These are phyloP conservation scores for Solanum lycopersicoides DNA, from an alignment of 257 asterid genomes.

Conservation along the genomic window DNA sequence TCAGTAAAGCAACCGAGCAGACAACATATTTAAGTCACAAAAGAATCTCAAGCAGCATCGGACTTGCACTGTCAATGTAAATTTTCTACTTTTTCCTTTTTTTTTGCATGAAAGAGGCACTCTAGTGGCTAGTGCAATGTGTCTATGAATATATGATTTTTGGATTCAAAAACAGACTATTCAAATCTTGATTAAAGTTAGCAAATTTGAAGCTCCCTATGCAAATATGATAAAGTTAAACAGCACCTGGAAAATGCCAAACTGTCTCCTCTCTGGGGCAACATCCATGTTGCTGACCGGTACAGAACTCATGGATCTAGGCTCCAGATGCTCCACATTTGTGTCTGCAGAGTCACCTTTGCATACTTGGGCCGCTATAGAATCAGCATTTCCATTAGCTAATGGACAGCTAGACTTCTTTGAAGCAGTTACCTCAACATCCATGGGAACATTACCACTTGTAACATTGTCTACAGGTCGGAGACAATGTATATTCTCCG, in stretches of 20 bases:
- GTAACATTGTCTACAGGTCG: slow-evolving; percentile 29
- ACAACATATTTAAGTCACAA: not conserved
- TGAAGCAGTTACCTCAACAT: slow-evolving; percentile 24
- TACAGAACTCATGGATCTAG: slow-evolving; percentile 14
- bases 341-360: slow-evolving; percentile 5
- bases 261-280: not conserved
- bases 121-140: not conserved
- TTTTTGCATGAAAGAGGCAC: not conserved
- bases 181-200: not conserved
- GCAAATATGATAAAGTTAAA: not conserved
- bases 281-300: not conserved
- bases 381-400: slow-evolving; percentile 23
- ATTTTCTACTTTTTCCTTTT: not conserved
- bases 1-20: not conserved
- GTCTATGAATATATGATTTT: not conserved
- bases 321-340: slow-evolving; percentile 7
- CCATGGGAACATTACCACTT: slow-evolving; percentile 13
- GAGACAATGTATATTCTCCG: slow-evolving; percentile 42
- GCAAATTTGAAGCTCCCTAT: not conserved
- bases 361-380: slow-evolving; percentile 19
- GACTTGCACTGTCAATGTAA: not conserved
- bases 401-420: slow-evolving; percentile 18
- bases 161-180: not conserved
- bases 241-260: not conserved
- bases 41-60: not conserved